These are phyloP conservation scores for Termitomyces sp. DNA, from an alignment of 768 basidiomycete species.

Conservation along the genomic window DNA sequence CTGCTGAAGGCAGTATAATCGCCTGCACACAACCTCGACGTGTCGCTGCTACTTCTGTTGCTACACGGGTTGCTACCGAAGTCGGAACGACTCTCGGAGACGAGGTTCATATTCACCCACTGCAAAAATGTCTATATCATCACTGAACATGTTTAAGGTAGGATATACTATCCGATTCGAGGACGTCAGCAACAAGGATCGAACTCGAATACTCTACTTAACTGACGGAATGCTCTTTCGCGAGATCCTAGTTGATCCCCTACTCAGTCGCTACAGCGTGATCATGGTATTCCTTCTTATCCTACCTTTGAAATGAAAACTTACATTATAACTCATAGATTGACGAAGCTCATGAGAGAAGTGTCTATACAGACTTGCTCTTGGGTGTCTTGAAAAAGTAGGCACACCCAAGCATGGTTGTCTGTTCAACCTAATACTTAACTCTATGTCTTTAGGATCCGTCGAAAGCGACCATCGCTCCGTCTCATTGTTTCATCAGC, in stretches of 20 bases:
- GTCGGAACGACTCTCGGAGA: constrained; percentile 86
- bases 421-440: constrained; percentile 2
- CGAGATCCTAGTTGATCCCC: constrained; percentile 87
- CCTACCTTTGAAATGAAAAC: neutral
- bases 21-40: constrained; percentile 92
- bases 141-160: constrained; percentile 47
- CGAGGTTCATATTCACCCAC: constrained; percentile 46
- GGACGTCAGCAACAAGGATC: constrained; percentile 78
- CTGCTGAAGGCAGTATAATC: constrained; percentile 73
- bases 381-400: constrained; percentile 93
- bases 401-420: constrained; percentile 7
- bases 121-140: constrained; percentile 18
- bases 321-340: constrained; percentile 45
- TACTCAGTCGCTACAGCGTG: constrained; percentile 89
- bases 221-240: constrained; percentile 99
- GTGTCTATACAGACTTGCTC: constrained; percentile 91
- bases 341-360: constrained; percentile 96
- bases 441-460: constrained; percentile 55
- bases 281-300: constrained; percentile 65
- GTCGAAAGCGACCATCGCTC: constrained; percentile 84
- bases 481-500: constrained; percentile 94
- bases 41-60: constrained; percentile 94
- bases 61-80: constrained; percentile 87
- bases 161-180: constrained; percentile 98
- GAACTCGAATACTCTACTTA: constrained; percentile 90